phyloP scores from a whole-genome alignment of 2,329 filamentous ascomycete species.

The Phialophora verrucosa region DNA sequence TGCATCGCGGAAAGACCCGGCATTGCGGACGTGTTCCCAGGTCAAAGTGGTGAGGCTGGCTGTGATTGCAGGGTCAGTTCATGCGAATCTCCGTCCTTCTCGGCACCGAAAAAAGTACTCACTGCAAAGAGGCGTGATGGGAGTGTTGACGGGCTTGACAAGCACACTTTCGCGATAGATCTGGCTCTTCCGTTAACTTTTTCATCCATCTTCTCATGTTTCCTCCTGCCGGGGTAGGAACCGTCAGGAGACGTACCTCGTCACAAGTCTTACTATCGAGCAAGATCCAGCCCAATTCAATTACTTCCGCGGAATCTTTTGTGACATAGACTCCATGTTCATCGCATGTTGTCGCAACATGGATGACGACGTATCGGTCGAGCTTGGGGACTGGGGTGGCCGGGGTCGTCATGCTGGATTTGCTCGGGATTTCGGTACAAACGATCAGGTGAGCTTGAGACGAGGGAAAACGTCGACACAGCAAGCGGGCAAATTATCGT shows the following conservation, averaged over 20 bases:
- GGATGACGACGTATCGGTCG: constrained; percentile 97
- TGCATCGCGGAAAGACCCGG: constrained; percentile 95
- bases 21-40: constrained; percentile 98
- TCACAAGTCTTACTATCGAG: constrained; percentile 89
- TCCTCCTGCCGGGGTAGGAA: constrained; percentile 22
- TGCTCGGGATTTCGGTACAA: constrained; percentile 24
- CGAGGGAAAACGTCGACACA: constrained; percentile 1
- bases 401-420: constrained; percentile 52
- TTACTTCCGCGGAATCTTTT: constrained; percentile 98
- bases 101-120: constrained; percentile 57
- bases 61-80: constrained; percentile 49
- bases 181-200: constrained; percentile 55
- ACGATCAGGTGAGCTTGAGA: constrained; percentile 4
- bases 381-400: constrained; percentile 69
- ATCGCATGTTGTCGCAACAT: constrained; percentile 98
- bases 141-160: constrained; percentile 97
- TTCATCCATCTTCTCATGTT: constrained; percentile 2
- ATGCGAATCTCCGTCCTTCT: constrained; percentile 26
- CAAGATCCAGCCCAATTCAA: constrained; percentile 98
- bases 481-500: constrained; percentile 19
- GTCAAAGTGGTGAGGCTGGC: constrained; percentile 96
- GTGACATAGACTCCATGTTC: constrained; percentile 99
- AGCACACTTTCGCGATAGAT: constrained; percentile 93
- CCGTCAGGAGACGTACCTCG: constrained; percentile 68
- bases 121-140: constrained; percentile 98